Conservation (phyloP, 2,329 filamentous ascomycete species). For the Sclerotinia spermophila region DNA sequence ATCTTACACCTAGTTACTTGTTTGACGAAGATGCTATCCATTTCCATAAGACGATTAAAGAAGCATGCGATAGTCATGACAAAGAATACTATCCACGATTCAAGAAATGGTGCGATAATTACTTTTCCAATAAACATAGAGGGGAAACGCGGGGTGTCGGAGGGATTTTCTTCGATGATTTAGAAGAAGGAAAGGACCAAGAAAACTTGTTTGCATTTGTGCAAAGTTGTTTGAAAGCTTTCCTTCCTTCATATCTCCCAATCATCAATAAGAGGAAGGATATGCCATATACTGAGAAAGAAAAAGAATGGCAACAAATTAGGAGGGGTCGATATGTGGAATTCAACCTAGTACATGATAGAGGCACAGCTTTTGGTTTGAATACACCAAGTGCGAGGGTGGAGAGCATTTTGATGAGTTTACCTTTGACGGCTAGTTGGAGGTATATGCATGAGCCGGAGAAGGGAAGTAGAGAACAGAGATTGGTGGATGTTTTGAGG, state of each 20-base stretch:
- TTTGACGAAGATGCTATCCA: conserved; percentile 97
- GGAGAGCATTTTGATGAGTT: conserved; percentile 96
- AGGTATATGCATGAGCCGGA: conserved; percentile 90
- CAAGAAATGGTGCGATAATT: conserved; percentile 98
- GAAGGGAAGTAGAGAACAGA: conserved; percentile 71
- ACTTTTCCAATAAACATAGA: conserved; percentile 92
- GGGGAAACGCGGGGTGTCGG: conserved; percentile 83
- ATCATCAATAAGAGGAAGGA: conserved; percentile 87
- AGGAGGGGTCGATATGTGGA: conserved; percentile 94
- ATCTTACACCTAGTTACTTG: conserved; percentile 88
- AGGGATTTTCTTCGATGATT: conserved; percentile 97
- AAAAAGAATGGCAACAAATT: conserved; percentile 97
- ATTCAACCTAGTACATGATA: conserved; percentile 96
- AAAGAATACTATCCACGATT: conserved; percentile 88
- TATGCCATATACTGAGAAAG: conserved; percentile 79
- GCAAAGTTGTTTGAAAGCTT: conserved; percentile 78
- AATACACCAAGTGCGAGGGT: conserved; percentile 88
- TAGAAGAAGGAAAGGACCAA: conserved; percentile 81
- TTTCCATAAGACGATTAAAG: conserved; percentile 92
- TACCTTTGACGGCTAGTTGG: conserved; percentile 91
- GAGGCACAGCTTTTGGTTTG: conserved; percentile 89
- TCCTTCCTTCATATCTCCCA: conserved; percentile 85
- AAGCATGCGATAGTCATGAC: conserved; percentile 90
- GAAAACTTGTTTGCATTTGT: conserved; percentile 89
- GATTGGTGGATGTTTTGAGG: conserved; percentile 69